phyloP scores from a whole-genome alignment of 106 monocot species.

The Acanthochlamys bracteata region DNA sequence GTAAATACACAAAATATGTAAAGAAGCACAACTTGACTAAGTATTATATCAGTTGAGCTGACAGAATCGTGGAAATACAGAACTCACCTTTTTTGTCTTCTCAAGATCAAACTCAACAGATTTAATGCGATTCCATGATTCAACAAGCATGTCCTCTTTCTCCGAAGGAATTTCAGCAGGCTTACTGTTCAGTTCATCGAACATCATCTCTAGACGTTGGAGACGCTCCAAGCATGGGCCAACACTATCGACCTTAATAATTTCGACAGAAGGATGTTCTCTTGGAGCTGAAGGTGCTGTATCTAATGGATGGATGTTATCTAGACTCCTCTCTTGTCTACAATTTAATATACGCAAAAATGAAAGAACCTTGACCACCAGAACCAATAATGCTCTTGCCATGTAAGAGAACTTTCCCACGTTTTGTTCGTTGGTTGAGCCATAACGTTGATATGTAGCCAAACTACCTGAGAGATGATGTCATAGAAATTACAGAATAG shows the following conservation, averaged over 20 bases:
- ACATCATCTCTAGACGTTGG: conserved; percentile 49
- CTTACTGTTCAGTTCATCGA: conserved; percentile 47
- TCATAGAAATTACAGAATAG: neutral
- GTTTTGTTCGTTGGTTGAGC: conserved; percentile 14
- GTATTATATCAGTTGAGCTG: neutral
- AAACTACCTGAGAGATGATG: conserved; percentile 21
- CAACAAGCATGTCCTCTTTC: conserved; percentile 55
- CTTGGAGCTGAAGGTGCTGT: neutral
- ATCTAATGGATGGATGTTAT: conserved; percentile 20
- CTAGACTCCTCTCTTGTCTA: conserved; percentile 20
- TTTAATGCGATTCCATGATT: conserved; percentile 78
- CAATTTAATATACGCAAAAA: conserved; percentile 13
- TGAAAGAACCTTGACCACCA: conserved; percentile 35
- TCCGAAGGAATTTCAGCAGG: conserved; percentile 70
- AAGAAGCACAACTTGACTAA: no score
- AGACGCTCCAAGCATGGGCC: conserved; percentile 64
- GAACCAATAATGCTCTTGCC: conserved; percentile 19
- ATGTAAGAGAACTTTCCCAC: conserved; percentile 20
- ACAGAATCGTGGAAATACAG: neutral
- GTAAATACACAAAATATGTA: no score
- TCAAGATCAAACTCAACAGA: conserved; percentile 71
- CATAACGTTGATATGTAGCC: conserved; percentile 4
- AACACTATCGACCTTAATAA: conserved; percentile 24
- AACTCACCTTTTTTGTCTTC: conserved; percentile 75
- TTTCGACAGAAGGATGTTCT: conserved; percentile 5